These are phyloP conservation scores for Papilionanthe hybrid DNA, from an alignment of 116 monocot species.

Conservation along the genomic window DNA sequence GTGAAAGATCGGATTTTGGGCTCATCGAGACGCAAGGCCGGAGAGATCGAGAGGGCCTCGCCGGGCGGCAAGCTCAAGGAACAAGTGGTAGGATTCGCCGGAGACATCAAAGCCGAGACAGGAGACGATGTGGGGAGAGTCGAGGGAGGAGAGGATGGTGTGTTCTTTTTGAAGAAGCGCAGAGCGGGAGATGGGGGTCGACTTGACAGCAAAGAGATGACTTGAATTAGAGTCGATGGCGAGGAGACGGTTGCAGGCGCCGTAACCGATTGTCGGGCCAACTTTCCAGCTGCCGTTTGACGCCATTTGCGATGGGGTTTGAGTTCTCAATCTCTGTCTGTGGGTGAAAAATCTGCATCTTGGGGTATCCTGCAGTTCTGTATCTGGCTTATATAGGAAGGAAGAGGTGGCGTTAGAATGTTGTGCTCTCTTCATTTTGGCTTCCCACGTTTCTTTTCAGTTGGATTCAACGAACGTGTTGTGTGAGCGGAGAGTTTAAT, in stretches of 20 bases:
- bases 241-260: conserved; percentile 35
- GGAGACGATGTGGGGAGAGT: conserved; percentile 10
- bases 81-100: conserved; percentile 9
- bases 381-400: too few species aligned
- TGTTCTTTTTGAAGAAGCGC: conserved; percentile 21
- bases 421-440: too few species aligned
- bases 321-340: background rate
- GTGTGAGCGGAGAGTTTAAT: too few species aligned
- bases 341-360: background rate
- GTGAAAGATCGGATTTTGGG: conserved; percentile 9
- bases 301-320: too few species aligned
- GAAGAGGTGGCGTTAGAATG: too few species aligned
- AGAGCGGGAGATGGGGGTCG: conserved; percentile 17
- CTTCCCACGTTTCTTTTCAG: too few species aligned
- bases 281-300: conserved; percentile 15
- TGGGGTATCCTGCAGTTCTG: background rate
- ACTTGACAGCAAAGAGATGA: conserved; percentile 39
- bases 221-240: conserved; percentile 18
- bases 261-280: conserved; percentile 27
- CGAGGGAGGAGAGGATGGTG: conserved; percentile 26
- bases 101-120: background rate
- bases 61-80: conserved; percentile 29
- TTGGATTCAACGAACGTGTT: too few species aligned
- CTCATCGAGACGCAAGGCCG: conserved; percentile 13
- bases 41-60: conserved; percentile 23